Evolutionary conservation across 257 asterid genomes (phyloP).

Genomic region (Primulina eburnea): DNA sequence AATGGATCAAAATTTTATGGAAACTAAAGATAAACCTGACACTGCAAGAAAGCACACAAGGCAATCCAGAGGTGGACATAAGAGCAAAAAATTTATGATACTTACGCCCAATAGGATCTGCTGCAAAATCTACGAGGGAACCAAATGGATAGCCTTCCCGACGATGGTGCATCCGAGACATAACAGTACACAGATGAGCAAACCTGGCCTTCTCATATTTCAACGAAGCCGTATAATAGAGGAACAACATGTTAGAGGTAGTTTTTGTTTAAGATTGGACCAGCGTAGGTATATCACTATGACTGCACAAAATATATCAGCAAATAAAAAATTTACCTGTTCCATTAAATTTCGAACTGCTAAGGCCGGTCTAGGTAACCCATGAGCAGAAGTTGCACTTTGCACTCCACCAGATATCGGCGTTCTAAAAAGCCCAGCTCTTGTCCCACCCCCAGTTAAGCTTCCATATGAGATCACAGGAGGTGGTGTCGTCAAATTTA

Average conservation of each 20-base stretch:
- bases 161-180: slow-evolving; percentile 97
- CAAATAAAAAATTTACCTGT: slow-evolving; percentile 49
- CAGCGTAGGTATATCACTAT: neutral
- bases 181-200: slow-evolving; percentile 95
- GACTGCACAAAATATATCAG: neutral
- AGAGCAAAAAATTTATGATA: slow-evolving; percentile 5
- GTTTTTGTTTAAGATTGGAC: slow-evolving; percentile 6
- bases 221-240: slow-evolving; percentile 17
- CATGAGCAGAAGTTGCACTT: slow-evolving; percentile 96
- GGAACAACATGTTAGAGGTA: slow-evolving; percentile 25
- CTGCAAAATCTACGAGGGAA: slow-evolving; percentile 91
- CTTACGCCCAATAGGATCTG: slow-evolving; percentile 86
- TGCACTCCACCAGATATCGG: slow-evolving; percentile 99
- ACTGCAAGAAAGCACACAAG: neutral
- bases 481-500: slow-evolving; percentile 41
- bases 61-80: slow-evolving; percentile 1
- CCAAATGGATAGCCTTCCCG: slow-evolving; percentile 98
- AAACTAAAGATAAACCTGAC: neutral
- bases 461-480: slow-evolving; percentile 43
- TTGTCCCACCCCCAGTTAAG: slow-evolving; percentile 62
- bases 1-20: slow-evolving; percentile 15
- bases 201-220: slow-evolving; percentile 72
- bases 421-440: slow-evolving; percentile 95
- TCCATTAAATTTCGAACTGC: slow-evolving; percentile 99
- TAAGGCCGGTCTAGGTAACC: slow-evolving; percentile 88